A percentile compares a stretch with the other conserved stretches of the same genome.
phyloP scores from a whole-genome alignment of 2,329 filamentous ascomycete species.

The Ceratocystis eucalypticola region DNA sequence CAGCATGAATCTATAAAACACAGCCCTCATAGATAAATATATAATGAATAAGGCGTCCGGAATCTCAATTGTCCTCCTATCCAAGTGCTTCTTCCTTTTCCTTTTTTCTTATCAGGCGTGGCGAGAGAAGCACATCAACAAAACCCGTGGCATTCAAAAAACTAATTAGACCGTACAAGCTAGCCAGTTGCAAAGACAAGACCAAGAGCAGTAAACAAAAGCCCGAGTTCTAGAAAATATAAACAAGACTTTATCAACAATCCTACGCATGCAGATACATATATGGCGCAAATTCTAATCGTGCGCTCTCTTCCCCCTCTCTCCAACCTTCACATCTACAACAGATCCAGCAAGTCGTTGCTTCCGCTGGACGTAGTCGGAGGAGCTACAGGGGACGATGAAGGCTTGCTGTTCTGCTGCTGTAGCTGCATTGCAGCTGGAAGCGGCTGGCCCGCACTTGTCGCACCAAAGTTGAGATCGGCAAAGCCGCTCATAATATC shows the following conservation, averaged over 20 bases:
- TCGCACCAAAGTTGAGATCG: slow-evolving; percentile 58
- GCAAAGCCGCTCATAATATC: slow-evolving; percentile 87
- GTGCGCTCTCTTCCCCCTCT: too few relatives aligned
- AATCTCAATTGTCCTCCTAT: not conserved
- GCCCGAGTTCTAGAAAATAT: not conserved
- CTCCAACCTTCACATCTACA: slow-evolving; percentile 24
- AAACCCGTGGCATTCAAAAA: not conserved
- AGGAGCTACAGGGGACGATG: slow-evolving; percentile 22
- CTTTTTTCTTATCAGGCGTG: not conserved
- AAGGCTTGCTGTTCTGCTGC: slow-evolving; percentile 24
- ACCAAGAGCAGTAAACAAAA: not conserved
- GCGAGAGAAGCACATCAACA: not conserved
- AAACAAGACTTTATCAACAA: not conserved
- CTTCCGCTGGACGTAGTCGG: slow-evolving; percentile 26
- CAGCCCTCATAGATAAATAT: not conserved
- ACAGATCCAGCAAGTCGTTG: slow-evolving; percentile 38
- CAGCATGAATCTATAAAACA: not conserved
- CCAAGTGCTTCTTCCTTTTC: not conserved
- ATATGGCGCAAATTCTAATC: not conserved
- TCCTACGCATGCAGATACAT: not conserved
- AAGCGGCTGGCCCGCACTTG: slow-evolving; percentile 42
- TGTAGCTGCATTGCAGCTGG: slow-evolving; percentile 48
- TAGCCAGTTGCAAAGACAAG: not conserved
- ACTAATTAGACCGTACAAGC: not conserved
- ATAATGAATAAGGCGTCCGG: not conserved